Conservation (phyloP, 805 yeast species). For the Jamesozyma hellenica region DNA sequence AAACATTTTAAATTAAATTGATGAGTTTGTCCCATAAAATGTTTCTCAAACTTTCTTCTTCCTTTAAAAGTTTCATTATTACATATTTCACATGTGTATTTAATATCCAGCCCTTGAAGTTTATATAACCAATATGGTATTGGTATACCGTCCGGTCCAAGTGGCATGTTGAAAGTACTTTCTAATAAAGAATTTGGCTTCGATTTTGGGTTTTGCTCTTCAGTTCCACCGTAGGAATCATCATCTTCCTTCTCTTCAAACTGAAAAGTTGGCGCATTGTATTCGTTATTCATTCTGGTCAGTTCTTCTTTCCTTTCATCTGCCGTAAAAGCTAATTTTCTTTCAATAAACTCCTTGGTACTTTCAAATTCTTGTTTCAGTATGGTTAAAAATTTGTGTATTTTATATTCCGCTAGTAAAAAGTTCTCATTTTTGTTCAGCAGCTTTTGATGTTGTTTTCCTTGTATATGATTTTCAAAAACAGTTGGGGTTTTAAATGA, state of each 20-base stretch:
- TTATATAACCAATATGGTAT: constrained; percentile 92
- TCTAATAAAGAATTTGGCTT: constrained; percentile 1
- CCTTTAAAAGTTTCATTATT: constrained; percentile 69
- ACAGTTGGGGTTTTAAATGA: constrained; percentile 55
- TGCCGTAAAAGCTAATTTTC: constrained; percentile 58
- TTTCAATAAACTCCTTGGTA: constrained; percentile 53
- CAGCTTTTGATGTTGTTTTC: constrained; percentile 65
- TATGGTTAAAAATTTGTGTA: constrained; percentile 30
- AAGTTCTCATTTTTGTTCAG: constrained; percentile 17
- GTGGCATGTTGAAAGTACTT: constrained; percentile 44
- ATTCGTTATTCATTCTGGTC: constrained; percentile 32
- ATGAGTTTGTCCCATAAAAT: constrained; percentile 66
- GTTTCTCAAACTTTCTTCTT: constrained; percentile 56
- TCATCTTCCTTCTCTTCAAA: constrained; percentile 34
- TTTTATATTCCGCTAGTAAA: constrained; percentile 31
- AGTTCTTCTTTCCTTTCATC: constrained; percentile 54
- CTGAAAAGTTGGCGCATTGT: constrained; percentile 30
- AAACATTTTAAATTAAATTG: constrained; percentile 60
- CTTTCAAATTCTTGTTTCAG: constrained; percentile 35
- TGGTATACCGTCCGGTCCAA: constrained; percentile 85
- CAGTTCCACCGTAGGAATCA: constrained; percentile 13
- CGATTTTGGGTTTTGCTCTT: constrained; percentile 8
- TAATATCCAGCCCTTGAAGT: constrained; percentile 70
- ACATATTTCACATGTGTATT: constrained; percentile 76
- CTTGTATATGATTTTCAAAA: constrained; percentile 55